phyloP scores from a whole-genome alignment of 257 asterid species.

The Linderniella brevidens region DNA sequence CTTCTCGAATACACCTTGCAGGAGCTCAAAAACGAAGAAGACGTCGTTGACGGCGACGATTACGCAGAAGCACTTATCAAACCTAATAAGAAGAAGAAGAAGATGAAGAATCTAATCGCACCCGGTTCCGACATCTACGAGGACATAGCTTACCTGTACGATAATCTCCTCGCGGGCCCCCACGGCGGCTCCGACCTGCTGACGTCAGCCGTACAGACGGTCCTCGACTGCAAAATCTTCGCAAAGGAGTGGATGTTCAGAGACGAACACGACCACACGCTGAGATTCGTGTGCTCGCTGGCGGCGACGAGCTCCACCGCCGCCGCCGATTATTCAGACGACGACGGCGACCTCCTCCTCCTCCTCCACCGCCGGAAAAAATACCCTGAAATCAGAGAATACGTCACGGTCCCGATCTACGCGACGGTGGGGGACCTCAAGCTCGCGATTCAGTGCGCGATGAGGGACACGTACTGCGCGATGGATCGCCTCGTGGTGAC shows the following conservation, averaged over 20 bases:
- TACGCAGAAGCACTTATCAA: constrained; percentile 2
- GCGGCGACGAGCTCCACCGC: constrained; percentile 18
- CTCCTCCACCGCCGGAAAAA: constrained; percentile 12
- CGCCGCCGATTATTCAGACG: constrained; percentile 13
- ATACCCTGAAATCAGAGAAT: constrained; percentile 14
- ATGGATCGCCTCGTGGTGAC: constrained; percentile 37
- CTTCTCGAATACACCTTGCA: constrained; percentile 58
- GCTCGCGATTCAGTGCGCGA: constrained; percentile 30
- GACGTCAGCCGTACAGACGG: constrained; percentile 24
- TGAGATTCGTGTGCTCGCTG: constrained; percentile 49
- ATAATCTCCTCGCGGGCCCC: constrained; percentile 23
- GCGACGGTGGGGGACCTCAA: constrained; percentile 67
- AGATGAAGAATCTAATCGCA: too few relatives aligned
- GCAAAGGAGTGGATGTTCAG: constrained; percentile 76
- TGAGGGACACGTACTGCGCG: constrained; percentile 64
- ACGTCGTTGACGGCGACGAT: constrained; percentile 9
- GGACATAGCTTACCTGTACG: constrained; percentile 34
- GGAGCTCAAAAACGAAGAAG: constrained; percentile 25
- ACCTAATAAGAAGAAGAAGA: too few relatives aligned
- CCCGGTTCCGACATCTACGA: constrained; percentile 6
- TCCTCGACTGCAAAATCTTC: constrained; percentile 55
- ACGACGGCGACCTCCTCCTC: constrained; percentile 19
- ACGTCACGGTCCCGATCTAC: constrained; percentile 46
- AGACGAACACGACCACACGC: constrained; percentile 50
- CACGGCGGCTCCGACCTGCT: constrained; percentile 19